These are phyloP conservation scores for Fusarium tupiense DNA, from an alignment of 2,329 filamentous ascomycete genomes.

Conservation along the genomic window DNA sequence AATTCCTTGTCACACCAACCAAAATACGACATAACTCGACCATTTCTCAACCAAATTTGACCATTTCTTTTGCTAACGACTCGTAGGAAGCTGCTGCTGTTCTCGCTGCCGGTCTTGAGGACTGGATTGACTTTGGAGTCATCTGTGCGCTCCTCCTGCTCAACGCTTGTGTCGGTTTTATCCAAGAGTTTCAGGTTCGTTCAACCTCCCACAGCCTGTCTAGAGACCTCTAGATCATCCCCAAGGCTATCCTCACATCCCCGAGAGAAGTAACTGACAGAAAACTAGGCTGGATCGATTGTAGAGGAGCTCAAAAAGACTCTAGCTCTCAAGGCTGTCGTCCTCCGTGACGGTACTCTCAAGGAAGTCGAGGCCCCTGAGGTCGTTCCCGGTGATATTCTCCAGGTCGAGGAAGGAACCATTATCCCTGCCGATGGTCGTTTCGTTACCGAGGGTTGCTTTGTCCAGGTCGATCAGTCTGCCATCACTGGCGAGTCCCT, in stretches of 20 bases:
- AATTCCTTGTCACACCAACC: background rate
- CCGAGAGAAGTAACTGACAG: no score
- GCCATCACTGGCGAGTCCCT: slow-evolving; percentile 92
- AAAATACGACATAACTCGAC: background rate
- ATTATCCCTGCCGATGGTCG: slow-evolving; percentile 91
- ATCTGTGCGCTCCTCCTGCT: slow-evolving; percentile 85
- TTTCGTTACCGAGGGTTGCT: slow-evolving; percentile 83
- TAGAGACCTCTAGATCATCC: no score
- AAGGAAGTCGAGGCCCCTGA: slow-evolving; percentile 84
- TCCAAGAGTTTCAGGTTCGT: slow-evolving; percentile 75
- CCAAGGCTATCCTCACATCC: no score
- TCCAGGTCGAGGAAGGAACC: slow-evolving; percentile 89
- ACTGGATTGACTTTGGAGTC: slow-evolving; percentile 95
- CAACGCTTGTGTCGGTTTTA: slow-evolving; percentile 86
- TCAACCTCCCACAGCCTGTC: no score
- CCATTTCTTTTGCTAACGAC: background rate
- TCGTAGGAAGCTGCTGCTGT: slow-evolving; percentile 72
- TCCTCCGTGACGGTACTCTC: slow-evolving; percentile 80
- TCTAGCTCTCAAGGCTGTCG: slow-evolving; percentile 82
- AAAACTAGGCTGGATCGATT: no score
- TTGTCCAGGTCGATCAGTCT: slow-evolving; percentile 91
- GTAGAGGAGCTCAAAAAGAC: slow-evolving; percentile 73
- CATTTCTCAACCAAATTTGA: background rate
- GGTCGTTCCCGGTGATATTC: slow-evolving; percentile 89
- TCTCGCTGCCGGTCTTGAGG: slow-evolving; percentile 82